phyloP scores from a whole-genome alignment of 352 stramenopile species.

The Globisporangium barbulae region DNA sequence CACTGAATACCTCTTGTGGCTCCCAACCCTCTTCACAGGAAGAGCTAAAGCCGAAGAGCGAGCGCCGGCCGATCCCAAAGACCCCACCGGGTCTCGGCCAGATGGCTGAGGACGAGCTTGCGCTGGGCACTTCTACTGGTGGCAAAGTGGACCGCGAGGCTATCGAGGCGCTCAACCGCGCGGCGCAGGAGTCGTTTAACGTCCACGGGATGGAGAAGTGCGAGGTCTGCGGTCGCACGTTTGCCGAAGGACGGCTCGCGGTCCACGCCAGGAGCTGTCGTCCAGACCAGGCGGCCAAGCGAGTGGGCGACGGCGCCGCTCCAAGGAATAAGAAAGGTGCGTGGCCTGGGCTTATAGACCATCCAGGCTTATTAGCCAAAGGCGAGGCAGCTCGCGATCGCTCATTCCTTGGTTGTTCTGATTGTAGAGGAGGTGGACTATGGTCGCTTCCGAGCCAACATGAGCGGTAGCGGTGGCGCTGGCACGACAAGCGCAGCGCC shows the following conservation, averaged over 20 bases:
- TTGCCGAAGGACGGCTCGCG: slow-evolving; percentile 65
- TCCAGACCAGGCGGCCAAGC: slow-evolving; percentile 38
- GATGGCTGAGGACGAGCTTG: slow-evolving; percentile 13
- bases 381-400: not conserved
- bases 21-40: slow-evolving; percentile 25
- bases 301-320: slow-evolving; percentile 44
- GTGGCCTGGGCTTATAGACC: not conserved
- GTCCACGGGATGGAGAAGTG: slow-evolving; percentile 79
- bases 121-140: slow-evolving; percentile 7
- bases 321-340: slow-evolving; percentile 57
- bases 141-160: slow-evolving; percentile 45
- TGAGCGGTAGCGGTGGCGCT: not conserved
- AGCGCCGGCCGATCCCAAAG: slow-evolving; percentile 62
- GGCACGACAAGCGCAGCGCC: not conserved
- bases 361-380: too few relatives aligned
- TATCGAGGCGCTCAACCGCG: slow-evolving; percentile 66
- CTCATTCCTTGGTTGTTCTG: not conserved
- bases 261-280: slow-evolving; percentile 68
- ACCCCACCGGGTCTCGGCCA: slow-evolving; percentile 49
- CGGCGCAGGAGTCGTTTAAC: slow-evolving; percentile 64
- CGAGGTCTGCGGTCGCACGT: slow-evolving; percentile 67
- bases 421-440: slow-evolving; percentile 2
- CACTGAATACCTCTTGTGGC: not conserved
- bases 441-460: slow-evolving; percentile 3
- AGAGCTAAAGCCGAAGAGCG: slow-evolving; percentile 58